phyloP scores from a whole-genome alignment of 1,284 basidiomycete species.

The Hypsizygus ulmarius region DNA sequence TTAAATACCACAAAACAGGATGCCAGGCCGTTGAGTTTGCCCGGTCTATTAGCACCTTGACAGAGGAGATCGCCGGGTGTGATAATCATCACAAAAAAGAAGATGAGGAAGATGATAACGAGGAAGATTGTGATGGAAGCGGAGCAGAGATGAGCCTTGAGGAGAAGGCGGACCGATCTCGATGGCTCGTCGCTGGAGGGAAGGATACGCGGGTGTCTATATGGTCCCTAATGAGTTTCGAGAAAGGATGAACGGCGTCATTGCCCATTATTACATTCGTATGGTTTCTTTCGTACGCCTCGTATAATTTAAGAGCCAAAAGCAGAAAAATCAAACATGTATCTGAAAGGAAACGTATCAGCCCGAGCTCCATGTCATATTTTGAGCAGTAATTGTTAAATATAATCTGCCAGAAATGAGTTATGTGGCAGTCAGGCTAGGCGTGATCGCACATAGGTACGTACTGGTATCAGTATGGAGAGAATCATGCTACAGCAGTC shows the following conservation, averaged over 20 bases:
- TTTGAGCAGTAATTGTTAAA: too few species aligned
- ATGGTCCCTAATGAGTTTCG: slow-evolving; percentile 77
- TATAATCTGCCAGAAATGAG: too few species aligned
- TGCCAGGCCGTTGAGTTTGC: slow-evolving; percentile 75
- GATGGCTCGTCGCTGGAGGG: slow-evolving; percentile 73
- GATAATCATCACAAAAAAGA: slow-evolving; percentile 26
- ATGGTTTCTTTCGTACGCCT: too few species aligned
- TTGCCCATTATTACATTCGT: too few species aligned
- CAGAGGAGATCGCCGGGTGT: background rate
- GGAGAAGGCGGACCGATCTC: slow-evolving; percentile 50
- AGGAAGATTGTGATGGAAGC: slow-evolving; percentile 43
- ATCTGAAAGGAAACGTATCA: too few species aligned
- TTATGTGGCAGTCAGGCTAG: too few species aligned
- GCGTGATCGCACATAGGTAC: too few species aligned
- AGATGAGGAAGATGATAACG: slow-evolving; percentile 47
- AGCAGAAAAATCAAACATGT: too few species aligned
- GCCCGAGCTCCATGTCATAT: too few species aligned
- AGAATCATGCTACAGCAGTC: slow-evolving; percentile 7
- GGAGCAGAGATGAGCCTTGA: slow-evolving; percentile 49
- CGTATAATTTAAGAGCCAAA: too few species aligned
- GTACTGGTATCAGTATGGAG: too few species aligned
- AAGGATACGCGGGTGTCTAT: slow-evolving; percentile 76
- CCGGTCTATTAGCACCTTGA: slow-evolving; percentile 19
- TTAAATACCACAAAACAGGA: slow-evolving; percentile 74
- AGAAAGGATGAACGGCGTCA: slow-evolving; percentile 25